These are phyloP conservation scores for Helianthus annuus DNA, from an alignment of 129 eudicot species.

Conservation along the genomic window HanXRQr2.0-SUNRISE NC_035442.2:109279329-109279828, in stretches of 20 bases:
- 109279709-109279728: neutral
- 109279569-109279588: conserved; percentile 70
- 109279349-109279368: neutral
- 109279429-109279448: neutral
- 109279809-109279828: conserved; percentile 3
- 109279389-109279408: conserved; percentile 2
- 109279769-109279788: conserved; percentile 75
- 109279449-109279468: neutral
- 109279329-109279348: neutral
- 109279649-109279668: neutral
- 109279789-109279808: conserved; percentile 33
- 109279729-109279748: conserved; percentile 32
- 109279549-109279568: conserved; percentile 93
- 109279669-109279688: neutral
- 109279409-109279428: neutral
- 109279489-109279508: conserved; percentile 47
- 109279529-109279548: conserved; percentile 94
- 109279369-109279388: neutral
- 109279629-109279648: neutral
- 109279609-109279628: neutral
- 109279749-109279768: conserved; percentile 87
- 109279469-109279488: conserved; percentile 15
- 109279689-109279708: neutral
- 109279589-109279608: conserved; percentile 48
- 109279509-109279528: conserved; percentile 90